These are phyloP conservation scores for Neurospora discreta DNA, from an alignment of 495 filamentous ascomycete species.

Conservation along the genomic window DNA sequence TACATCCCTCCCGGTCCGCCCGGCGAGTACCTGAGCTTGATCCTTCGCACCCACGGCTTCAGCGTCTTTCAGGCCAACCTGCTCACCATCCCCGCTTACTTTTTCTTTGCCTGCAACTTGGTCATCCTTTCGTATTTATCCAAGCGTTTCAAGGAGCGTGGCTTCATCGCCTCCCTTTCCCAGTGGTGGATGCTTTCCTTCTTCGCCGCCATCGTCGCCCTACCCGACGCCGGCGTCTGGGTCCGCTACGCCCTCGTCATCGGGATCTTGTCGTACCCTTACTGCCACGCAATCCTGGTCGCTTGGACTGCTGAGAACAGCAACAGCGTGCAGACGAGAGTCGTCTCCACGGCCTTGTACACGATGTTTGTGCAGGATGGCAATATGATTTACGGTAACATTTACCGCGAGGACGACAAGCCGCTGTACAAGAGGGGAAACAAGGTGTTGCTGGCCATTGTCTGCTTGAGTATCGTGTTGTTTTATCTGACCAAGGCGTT, in stretches of 20 bases:
- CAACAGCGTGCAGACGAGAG: slow-evolving; percentile 49
- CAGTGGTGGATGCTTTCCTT: slow-evolving; percentile 47
- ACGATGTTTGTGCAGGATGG: slow-evolving; percentile 38
- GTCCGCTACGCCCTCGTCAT: slow-evolving; percentile 40
- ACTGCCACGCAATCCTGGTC: slow-evolving; percentile 51
- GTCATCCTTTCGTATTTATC: slow-evolving; percentile 43
- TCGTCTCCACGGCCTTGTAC: slow-evolving; percentile 44
- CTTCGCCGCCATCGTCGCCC: slow-evolving; percentile 39
- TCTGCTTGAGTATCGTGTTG: slow-evolving; percentile 26
- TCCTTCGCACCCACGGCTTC: slow-evolving; percentile 41
- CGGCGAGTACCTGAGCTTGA: slow-evolving; percentile 37
- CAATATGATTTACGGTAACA: slow-evolving; percentile 40
- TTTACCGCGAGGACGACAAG: slow-evolving; percentile 45
- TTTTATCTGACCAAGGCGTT: slow-evolving; percentile 29
- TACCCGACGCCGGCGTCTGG: slow-evolving; percentile 37
- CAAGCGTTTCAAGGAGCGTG: slow-evolving; percentile 40
- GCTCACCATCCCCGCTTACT: slow-evolving; percentile 38
- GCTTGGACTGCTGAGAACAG: slow-evolving; percentile 50
- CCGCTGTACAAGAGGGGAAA: slow-evolving; percentile 45
- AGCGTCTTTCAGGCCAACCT: slow-evolving; percentile 43
- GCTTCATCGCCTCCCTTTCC: slow-evolving; percentile 38
- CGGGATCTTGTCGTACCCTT: slow-evolving; percentile 46
- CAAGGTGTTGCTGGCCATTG: slow-evolving; percentile 33
- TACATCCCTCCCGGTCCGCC: slow-evolving; percentile 40
- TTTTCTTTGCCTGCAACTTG: slow-evolving; percentile 32